These are phyloP conservation scores for Suillus hirtellus DNA, from an alignment of 768 basidiomycete species.

Conservation along the genomic window DNA sequence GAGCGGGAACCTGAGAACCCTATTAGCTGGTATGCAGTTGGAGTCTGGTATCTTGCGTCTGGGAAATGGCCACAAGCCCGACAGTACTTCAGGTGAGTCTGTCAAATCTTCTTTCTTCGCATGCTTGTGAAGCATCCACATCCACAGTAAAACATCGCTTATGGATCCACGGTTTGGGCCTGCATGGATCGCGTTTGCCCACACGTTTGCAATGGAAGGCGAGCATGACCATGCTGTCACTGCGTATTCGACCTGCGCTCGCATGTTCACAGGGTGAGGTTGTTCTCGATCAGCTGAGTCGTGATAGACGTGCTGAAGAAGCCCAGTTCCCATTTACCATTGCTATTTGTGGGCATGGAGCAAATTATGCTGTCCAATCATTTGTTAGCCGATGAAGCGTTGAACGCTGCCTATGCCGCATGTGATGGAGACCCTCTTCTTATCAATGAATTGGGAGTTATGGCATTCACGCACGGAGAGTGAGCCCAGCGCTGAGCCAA, in stretches of 20 bases:
- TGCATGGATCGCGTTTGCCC: constrained; percentile 97
- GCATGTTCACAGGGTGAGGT: constrained; percentile 89
- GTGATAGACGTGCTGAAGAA: constrained; percentile 12
- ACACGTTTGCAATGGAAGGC: constrained; percentile 95
- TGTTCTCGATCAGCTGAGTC: background rate
- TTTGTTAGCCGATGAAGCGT: constrained; percentile 81
- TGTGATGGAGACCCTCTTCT: constrained; percentile 89
- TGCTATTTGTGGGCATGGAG: constrained; percentile 98
- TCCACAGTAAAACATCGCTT: constrained; percentile 83
- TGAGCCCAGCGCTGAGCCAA: constrained; percentile 38
- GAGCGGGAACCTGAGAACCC: constrained; percentile 92
- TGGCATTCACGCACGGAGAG: constrained; percentile 87
- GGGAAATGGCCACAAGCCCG: constrained; percentile 89
- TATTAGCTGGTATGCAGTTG: constrained; percentile 97
- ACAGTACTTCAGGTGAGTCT: constrained; percentile 85
- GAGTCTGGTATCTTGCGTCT: constrained; percentile 90
- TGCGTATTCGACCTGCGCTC: constrained; percentile 94
- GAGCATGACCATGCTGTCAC: constrained; percentile 99
- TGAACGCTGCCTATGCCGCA: constrained; percentile 77
- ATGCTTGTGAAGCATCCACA: constrained; percentile 11
- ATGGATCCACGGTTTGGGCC: constrained; percentile 97
- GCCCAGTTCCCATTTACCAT: constrained; percentile 86
- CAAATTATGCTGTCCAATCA: constrained; percentile 88
- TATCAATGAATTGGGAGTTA: constrained; percentile 90
- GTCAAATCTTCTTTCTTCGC: constrained; percentile 1